These are phyloP conservation scores for Zygoascus biomembranicola DNA, from an alignment of 805 yeast species.

Conservation along the genomic window DNA sequence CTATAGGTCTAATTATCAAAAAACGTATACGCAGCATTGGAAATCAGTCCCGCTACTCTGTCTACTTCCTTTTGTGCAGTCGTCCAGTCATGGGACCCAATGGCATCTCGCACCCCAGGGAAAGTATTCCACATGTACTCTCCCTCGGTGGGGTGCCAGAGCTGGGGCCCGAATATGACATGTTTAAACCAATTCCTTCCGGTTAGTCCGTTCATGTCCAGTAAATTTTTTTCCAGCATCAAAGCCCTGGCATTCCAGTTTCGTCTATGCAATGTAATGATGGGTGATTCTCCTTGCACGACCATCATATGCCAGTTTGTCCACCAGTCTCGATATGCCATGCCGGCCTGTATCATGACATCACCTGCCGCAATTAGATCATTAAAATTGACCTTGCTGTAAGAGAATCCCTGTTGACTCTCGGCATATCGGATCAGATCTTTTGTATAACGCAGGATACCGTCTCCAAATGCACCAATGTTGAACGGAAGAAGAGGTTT, in stretches of 20 bases:
- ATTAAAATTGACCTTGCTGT: constrained; percentile 22
- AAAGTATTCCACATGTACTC: constrained; percentile 53
- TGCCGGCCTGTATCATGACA: constrained; percentile 37
- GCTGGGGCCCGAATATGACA: constrained; percentile 59
- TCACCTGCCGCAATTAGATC: constrained; percentile 27
- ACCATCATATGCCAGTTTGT: constrained; percentile 57
- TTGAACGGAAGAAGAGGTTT: constrained; percentile 70
- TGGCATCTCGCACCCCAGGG: constrained; percentile 68
- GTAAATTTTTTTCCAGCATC: constrained; percentile 45
- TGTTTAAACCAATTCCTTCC: constrained; percentile 63
- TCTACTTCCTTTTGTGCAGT: constrained; percentile 38
- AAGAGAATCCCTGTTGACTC: constrained; percentile 2
- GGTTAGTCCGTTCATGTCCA: constrained; percentile 37
- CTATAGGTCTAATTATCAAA: background rate
- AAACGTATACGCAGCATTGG: constrained; percentile 13
- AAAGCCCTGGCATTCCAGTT: constrained; percentile 69
- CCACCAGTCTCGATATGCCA: constrained; percentile 46
- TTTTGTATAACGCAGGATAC: constrained; percentile 36
- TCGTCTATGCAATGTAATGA: constrained; percentile 65
- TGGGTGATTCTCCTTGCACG: constrained; percentile 54
- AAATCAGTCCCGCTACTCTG: constrained; percentile 11
- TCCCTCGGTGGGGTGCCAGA: constrained; percentile 42
- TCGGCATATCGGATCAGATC: constrained; percentile 35
- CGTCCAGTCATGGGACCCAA: constrained; percentile 41
- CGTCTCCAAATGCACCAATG: constrained; percentile 38